These are phyloP conservation scores for Zymoseptoria tritici DNA, from an alignment of 2,329 filamentous ascomycete genomes.

Conservation along the genomic window DNA sequence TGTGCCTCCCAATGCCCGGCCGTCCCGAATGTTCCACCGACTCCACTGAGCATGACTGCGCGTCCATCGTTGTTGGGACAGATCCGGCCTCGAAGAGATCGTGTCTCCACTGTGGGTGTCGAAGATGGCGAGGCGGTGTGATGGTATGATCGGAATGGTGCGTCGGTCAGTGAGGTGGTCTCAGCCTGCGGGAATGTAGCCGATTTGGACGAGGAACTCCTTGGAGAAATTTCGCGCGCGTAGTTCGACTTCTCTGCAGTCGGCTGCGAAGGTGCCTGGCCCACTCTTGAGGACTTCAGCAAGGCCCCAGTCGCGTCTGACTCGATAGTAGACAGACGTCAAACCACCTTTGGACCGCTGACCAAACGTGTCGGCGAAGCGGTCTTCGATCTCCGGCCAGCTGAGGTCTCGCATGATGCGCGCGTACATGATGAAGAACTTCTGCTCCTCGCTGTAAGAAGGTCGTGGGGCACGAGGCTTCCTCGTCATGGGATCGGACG, in stretches of 20 bases:
- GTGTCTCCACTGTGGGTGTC: background rate
- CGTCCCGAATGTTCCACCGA: background rate
- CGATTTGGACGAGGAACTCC: slow-evolving; percentile 25
- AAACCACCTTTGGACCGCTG: slow-evolving; percentile 26
- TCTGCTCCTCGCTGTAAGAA: slow-evolving; percentile 29
- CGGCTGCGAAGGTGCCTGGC: slow-evolving; percentile 19
- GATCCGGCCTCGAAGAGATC: background rate
- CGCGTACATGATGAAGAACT: slow-evolving; percentile 29
- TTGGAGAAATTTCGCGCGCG: slow-evolving; percentile 23
- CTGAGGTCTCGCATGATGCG: slow-evolving; percentile 23
- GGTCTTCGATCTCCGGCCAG: slow-evolving; percentile 26
- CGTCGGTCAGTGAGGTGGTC: background rate
- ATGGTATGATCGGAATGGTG: background rate
- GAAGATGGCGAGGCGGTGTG: background rate
- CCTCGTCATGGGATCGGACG: slow-evolving; percentile 4
- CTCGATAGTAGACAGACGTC: slow-evolving; percentile 30
- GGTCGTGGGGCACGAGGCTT: slow-evolving; percentile 22
- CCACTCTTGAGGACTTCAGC: slow-evolving; percentile 27
- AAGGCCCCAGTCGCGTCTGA: slow-evolving; percentile 28
- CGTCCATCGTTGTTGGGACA: background rate
- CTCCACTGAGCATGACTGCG: background rate
- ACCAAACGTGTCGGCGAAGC: slow-evolving; percentile 19
- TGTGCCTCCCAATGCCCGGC: background rate
- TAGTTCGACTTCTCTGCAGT: slow-evolving; percentile 21
- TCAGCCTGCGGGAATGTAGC: slow-evolving; percentile 15